phyloP scores from a whole-genome alignment of 371 early-diverging fungal species.

The Apophysomyces elegans region DNA sequence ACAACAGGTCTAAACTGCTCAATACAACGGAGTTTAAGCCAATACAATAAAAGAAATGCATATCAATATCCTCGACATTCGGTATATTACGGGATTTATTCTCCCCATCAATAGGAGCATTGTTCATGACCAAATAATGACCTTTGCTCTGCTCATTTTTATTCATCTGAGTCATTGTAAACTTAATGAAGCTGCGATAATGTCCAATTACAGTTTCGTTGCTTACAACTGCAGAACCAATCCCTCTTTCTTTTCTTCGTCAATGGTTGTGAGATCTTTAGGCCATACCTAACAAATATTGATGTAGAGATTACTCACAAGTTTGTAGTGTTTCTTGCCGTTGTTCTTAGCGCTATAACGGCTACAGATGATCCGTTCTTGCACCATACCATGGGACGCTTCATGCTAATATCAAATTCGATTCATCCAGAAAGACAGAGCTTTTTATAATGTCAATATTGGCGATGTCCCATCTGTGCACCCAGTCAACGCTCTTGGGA shows the following conservation, averaged over 20 bases:
- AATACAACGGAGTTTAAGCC: slow-evolving; percentile 20
- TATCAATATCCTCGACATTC: slow-evolving; percentile 21
- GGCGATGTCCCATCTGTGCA: not conserved
- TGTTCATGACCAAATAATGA: slow-evolving; percentile 23
- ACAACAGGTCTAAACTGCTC: slow-evolving; percentile 23
- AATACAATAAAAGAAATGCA: slow-evolving; percentile 23
- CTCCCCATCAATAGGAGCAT: slow-evolving; percentile 21
- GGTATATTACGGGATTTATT: slow-evolving; percentile 19
- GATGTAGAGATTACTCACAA: slow-evolving; percentile 8
- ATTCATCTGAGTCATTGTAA: slow-evolving; percentile 24
- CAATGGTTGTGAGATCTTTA: slow-evolving; percentile 8
- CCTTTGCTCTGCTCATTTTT: slow-evolving; percentile 22
- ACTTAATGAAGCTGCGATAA: slow-evolving; percentile 27
- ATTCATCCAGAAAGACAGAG: not conserved
- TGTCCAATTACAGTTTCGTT: slow-evolving; percentile 28
- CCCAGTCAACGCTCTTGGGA: slow-evolving; percentile 1
- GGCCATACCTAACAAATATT: not conserved
- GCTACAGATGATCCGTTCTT: not conserved
- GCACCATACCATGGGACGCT: not conserved
- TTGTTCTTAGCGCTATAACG: not conserved
- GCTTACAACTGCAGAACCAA: slow-evolving; percentile 3
- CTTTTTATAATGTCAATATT: not conserved
- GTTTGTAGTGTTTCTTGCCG: slow-evolving; percentile 7
- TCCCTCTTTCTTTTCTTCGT: slow-evolving; percentile 22
- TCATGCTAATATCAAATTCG: not conserved